Percentiles rank a stretch among this genome's conserved stretches.
Conservation (phyloP, 371 early-diverging fungal species). For the Mucor saturninus region DNA sequence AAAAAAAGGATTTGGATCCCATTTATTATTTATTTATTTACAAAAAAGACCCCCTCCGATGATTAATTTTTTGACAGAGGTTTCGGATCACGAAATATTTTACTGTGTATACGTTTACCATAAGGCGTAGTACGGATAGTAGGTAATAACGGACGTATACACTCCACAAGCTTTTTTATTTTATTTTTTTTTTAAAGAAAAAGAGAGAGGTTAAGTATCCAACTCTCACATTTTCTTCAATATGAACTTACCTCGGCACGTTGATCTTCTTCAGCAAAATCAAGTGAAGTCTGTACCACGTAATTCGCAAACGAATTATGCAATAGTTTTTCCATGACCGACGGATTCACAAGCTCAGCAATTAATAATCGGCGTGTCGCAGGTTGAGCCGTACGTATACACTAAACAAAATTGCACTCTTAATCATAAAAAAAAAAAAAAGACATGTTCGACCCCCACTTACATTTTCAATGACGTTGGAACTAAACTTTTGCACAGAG, state of each 20-base stretch:
- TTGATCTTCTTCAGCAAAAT: conserved; percentile 83
- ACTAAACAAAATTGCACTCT: conserved; percentile 35
- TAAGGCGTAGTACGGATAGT: conserved; percentile 86
- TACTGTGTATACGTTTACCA: conserved; percentile 86
- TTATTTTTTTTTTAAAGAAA: not conserved
- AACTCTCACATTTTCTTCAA: too few relatives aligned
- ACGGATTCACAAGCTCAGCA: conserved; percentile 71
- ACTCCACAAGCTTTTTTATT: conserved; percentile 65
- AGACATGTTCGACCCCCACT: not conserved
- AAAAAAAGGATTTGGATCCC: too few relatives aligned
- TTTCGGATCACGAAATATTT: conserved; percentile 58
- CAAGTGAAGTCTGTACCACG: conserved; percentile 90
- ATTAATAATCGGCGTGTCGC: conserved; percentile 73
- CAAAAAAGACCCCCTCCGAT: too few relatives aligned
- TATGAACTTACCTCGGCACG: conserved; percentile 56
- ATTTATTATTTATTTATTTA: too few relatives aligned
- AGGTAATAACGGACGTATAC: conserved; percentile 77
- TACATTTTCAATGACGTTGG: conserved; percentile 92
- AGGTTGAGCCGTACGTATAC: conserved; percentile 81
- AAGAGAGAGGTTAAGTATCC: not conserved
- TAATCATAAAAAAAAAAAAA: too few relatives aligned
- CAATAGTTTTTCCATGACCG: conserved; percentile 73
- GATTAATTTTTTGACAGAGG: not conserved
- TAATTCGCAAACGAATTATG: conserved; percentile 92
- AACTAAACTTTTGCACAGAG: conserved; percentile 91